Evolutionary conservation across 75 land plant genomes (phyloP).

Genomic region (Isoetes taiwanensis): DNA sequence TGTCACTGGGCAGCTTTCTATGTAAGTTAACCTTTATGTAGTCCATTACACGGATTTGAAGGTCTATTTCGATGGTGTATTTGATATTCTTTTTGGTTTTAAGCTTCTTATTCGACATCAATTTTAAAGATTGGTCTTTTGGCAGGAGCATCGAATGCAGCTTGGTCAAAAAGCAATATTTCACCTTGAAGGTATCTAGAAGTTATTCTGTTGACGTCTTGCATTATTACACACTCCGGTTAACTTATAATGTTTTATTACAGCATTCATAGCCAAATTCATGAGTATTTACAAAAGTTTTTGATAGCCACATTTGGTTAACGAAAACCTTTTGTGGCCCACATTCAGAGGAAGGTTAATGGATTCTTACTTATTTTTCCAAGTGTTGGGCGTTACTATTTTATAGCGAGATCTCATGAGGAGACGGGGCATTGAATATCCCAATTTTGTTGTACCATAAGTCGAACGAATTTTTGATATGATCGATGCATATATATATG

Average conservation of each 20-base stretch:
- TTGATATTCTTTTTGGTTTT: not conserved
- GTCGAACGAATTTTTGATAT: too few species aligned
- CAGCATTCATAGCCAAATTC: slow-evolving; percentile 98
- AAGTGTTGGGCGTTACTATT: too few species aligned
- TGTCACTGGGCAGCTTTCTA: slow-evolving; percentile 99
- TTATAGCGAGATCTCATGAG: too few species aligned
- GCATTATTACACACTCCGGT: too few species aligned
- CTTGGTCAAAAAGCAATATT: slow-evolving; percentile 98
- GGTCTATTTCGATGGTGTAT: not conserved
- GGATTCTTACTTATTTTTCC: too few species aligned
- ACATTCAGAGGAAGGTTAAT: too few species aligned
- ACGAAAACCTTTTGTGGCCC: too few species aligned
- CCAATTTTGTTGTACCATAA: too few species aligned
- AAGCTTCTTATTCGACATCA: not conserved
- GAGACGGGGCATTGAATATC: too few species aligned
- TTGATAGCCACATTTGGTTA: slow-evolving; percentile 85
- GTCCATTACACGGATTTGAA: not conserved
- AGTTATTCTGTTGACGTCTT: too few species aligned
- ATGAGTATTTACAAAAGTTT: slow-evolving; percentile 93
- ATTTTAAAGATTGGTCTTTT: not conserved
- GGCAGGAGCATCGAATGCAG: slow-evolving; percentile 96
- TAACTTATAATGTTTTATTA: not conserved
- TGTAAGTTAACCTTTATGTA: slow-evolving; percentile 34
- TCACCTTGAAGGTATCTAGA: slow-evolving; percentile 97
- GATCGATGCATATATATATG: too few species aligned